Evolutionary conservation across 2,329 filamentous ascomycete genomes (phyloP).

Genomic region (Sarocladium oryzae): DNA sequence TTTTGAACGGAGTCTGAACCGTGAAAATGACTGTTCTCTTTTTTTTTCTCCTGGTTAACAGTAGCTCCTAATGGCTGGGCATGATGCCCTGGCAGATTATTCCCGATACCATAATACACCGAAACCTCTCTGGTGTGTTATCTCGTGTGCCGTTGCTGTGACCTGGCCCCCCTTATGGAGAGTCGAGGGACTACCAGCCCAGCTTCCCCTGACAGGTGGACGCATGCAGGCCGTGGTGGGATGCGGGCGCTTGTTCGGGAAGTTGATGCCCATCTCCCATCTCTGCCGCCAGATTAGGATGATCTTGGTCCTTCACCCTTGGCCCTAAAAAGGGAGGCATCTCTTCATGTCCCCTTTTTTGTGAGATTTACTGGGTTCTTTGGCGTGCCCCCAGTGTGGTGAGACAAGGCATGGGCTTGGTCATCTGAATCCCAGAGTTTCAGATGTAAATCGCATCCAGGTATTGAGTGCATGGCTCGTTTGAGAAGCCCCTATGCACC

Average conservation of each 20-base stretch:
- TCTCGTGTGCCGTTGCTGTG: not conserved
- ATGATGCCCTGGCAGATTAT: no score
- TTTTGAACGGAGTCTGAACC: not conserved
- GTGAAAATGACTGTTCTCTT: no score
- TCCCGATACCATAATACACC: no score
- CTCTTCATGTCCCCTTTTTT: not conserved
- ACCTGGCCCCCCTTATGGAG: not conserved
- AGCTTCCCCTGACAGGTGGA: constrained; percentile 1
- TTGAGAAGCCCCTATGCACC: not conserved
- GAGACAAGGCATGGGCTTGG: constrained; percentile 5
- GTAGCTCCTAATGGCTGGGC: no score
- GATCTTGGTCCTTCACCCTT: not conserved
- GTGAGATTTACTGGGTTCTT: not conserved
- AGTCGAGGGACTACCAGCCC: not conserved
- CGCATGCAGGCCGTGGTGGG: not conserved
- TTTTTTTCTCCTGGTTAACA: no score
- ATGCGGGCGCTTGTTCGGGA: constrained; percentile 3
- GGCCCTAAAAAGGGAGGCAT: no score
- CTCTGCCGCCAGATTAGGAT: constrained; percentile 2
- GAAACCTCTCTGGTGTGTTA: no score
- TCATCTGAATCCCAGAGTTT: constrained; percentile 6
- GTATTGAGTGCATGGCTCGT: not conserved
- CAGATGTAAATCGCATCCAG: constrained; percentile 3
- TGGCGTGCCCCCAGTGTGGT: not conserved
- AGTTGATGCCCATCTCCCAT: not conserved